These are phyloP conservation scores for Spathaspora sp. DNA, from an alignment of 805 yeast genomes.

Conservation along the genomic window DNA sequence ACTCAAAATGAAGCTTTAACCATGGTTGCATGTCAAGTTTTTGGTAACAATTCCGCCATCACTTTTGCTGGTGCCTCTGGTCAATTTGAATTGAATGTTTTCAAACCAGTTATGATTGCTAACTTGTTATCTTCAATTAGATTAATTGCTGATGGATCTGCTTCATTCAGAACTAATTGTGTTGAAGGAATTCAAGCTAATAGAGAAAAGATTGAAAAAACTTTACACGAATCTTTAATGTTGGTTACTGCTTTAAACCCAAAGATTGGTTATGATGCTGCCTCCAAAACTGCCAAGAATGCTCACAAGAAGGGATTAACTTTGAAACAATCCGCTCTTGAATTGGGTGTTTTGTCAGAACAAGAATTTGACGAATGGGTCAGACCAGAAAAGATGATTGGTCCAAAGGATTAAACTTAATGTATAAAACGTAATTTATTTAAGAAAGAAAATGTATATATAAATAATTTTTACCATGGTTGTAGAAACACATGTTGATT, in stretches of 20 bases:
- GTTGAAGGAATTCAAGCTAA: slow-evolving; percentile 93
- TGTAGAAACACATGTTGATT: no score
- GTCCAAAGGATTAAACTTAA: slow-evolving; percentile 59
- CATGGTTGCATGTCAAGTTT: slow-evolving; percentile 96
- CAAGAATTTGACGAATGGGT: slow-evolving; percentile 96
- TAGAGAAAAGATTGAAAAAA: slow-evolving; percentile 78
- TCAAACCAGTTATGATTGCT: slow-evolving; percentile 93
- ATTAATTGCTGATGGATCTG: slow-evolving; percentile 82
- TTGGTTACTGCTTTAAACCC: slow-evolving; percentile 98
- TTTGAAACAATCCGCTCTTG: slow-evolving; percentile 89
- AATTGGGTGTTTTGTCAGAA: slow-evolving; percentile 77
- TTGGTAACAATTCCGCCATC: slow-evolving; percentile 93
- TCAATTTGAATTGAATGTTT: slow-evolving; percentile 96
- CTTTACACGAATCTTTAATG: slow-evolving; percentile 93
- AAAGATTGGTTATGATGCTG: slow-evolving; percentile 96
- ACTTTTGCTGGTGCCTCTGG: slow-evolving; percentile 98
- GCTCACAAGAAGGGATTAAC: slow-evolving; percentile 98
- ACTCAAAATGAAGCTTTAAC: slow-evolving; percentile 99
- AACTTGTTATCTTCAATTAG: slow-evolving; percentile 86
- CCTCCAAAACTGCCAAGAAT: slow-evolving; percentile 96
- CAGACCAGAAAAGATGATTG: slow-evolving; percentile 96
- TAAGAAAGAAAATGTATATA: neutral
- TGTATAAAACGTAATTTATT: neutral
- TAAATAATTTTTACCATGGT: neutral
- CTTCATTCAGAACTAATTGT: slow-evolving; percentile 91